Percentiles rank a stretch among this genome's conserved stretches.
phyloP scores from a whole-genome alignment of 2,329 filamentous ascomycete genomes.

The Alternaria triticina region DNA sequence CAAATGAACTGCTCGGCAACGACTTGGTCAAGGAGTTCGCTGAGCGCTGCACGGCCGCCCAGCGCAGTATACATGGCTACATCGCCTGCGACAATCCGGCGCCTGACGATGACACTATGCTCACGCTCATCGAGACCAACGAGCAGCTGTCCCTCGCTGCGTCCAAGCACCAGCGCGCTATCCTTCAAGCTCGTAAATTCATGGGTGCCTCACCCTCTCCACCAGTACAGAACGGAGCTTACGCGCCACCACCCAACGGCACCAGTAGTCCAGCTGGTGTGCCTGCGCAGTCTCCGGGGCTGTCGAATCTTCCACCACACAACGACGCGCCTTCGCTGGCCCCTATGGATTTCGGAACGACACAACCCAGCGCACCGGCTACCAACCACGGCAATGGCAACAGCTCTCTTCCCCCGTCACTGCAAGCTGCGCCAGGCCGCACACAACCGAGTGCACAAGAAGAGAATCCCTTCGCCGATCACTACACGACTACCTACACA shows the following conservation, averaged over 20 bases:
- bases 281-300: conserved; percentile 11
- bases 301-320: conserved; percentile 17
- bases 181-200: conserved; percentile 64
- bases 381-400: conserved; percentile 25
- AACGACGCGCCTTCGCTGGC: conserved; percentile 27
- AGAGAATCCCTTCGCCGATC: conserved; percentile 53
- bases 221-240: conserved; percentile 8
- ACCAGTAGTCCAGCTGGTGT: conserved; percentile 10
- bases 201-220: conserved; percentile 40
- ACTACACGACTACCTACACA: conserved; percentile 43
- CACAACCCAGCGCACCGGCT: conserved; percentile 13
- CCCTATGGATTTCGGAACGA: conserved; percentile 14
- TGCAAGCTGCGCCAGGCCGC: conserved; percentile 34
- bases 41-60: conserved; percentile 81
- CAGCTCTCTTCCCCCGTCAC: conserved; percentile 31
- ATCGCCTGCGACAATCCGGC: conserved; percentile 79
- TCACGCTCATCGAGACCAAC: conserved; percentile 91
- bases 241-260: conserved; percentile 2
- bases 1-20: conserved; percentile 75
- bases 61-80: conserved; percentile 82
- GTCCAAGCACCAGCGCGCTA: conserved; percentile 82
- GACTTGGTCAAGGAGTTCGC: conserved; percentile 94
- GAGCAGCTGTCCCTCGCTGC: conserved; percentile 85
- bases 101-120: conserved; percentile 93
- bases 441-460: conserved; percentile 20